Conservation (phyloP, 1,139 yeast species). For the Scheffersomyces lignicola region DNA sequence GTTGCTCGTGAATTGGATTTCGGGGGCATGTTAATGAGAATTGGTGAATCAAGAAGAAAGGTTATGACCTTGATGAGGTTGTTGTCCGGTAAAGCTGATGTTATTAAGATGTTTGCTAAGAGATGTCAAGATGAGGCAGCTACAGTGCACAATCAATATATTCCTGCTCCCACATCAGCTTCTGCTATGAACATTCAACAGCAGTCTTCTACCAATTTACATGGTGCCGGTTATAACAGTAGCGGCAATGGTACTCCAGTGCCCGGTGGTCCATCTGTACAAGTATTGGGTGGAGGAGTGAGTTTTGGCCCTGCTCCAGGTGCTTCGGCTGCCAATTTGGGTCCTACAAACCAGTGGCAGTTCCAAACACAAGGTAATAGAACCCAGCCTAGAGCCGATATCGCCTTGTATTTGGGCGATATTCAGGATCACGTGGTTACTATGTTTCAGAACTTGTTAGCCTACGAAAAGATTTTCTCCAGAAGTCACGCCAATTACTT, state of each 20-base stretch:
- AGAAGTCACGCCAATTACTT: slow-evolving; percentile 89
- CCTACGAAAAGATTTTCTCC: slow-evolving; percentile 90
- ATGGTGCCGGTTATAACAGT: background rate
- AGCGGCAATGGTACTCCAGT: slow-evolving; percentile 6
- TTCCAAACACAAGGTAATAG: slow-evolving; percentile 16
- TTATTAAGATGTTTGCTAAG: slow-evolving; percentile 94
- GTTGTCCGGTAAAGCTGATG: slow-evolving; percentile 94
- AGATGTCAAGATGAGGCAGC: slow-evolving; percentile 77
- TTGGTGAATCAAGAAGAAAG: slow-evolving; percentile 84
- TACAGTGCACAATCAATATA: slow-evolving; percentile 8
- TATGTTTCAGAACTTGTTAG: slow-evolving; percentile 86
- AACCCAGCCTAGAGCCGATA: slow-evolving; percentile 77
- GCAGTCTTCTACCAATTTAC: slow-evolving; percentile 1
- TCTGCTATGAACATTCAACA: slow-evolving; percentile 5
- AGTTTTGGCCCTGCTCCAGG: slow-evolving; percentile 22
- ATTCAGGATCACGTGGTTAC: slow-evolving; percentile 97
- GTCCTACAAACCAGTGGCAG: slow-evolving; percentile 15
- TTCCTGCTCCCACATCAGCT: slow-evolving; percentile 7
- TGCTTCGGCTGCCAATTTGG: slow-evolving; percentile 8
- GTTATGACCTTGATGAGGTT: slow-evolving; percentile 91
- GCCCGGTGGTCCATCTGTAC: no score
- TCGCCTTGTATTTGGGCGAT: slow-evolving; percentile 89
- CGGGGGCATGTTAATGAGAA: slow-evolving; percentile 67
- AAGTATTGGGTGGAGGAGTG: slow-evolving; percentile 14
- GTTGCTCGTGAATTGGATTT: slow-evolving; percentile 49